Percentiles rank a stretch among this genome's conserved stretches.
Conservation (phyloP, 1,284 basidiomycete genomes). For the Cryptococcus sp. region DNA sequence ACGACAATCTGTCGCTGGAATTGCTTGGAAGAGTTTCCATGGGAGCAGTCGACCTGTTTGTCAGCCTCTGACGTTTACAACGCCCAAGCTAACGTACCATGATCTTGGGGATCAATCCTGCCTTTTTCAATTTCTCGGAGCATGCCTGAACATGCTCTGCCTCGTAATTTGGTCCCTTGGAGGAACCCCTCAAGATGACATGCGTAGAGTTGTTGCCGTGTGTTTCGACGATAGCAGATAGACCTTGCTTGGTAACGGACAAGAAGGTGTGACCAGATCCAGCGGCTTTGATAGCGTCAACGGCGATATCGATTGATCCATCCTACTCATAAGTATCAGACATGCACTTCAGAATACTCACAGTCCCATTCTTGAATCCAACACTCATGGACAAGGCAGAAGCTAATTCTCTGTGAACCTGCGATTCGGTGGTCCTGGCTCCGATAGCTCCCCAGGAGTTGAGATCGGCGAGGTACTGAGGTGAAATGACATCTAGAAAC, state of each 20-base stretch:
- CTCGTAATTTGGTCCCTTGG: conserved; percentile 78
- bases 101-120: conserved; percentile 70
- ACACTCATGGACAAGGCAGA: conserved; percentile 87
- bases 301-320: conserved; percentile 70
- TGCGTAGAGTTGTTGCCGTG: conserved; percentile 53
- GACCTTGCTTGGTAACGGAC: conserved; percentile 84
- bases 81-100: conserved; percentile 63
- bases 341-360: conserved; percentile 9
- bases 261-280: conserved; percentile 84
- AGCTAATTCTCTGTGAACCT: conserved; percentile 87
- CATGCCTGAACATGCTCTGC: conserved; percentile 74
- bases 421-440: conserved; percentile 90
- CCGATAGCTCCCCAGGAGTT: conserved; percentile 98
- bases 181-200: conserved; percentile 82
- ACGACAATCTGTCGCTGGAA: conserved; percentile 57
- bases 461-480: conserved; percentile 61
- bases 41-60: conserved; percentile 89
- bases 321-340: conserved; percentile 50
- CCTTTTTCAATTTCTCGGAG: conserved; percentile 70
- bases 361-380: conserved; percentile 60
- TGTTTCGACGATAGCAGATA: conserved; percentile 88
- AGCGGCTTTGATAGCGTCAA: conserved; percentile 88
- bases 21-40: conserved; percentile 60
- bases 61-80: background rate
- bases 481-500: conserved; percentile 89